Evolutionary conservation across 2,329 filamentous ascomycete genomes (phyloP), one percentile per base, ranked within the genome.

Genomic region (Fonsecaea pedrosoi): DNA sequence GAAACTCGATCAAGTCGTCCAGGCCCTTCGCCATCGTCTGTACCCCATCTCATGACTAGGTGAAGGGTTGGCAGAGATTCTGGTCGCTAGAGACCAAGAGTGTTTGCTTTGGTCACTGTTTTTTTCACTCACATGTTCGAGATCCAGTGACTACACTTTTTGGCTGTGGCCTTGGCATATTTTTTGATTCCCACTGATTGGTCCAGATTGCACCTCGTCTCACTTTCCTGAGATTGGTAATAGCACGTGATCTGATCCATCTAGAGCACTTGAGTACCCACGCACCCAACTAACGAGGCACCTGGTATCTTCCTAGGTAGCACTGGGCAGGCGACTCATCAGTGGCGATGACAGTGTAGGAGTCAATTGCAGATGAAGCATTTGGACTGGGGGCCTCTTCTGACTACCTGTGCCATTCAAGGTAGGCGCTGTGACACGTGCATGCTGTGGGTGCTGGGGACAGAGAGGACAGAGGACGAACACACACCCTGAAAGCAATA

Each of bases 1-100:
- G 74, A 76, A 82, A 85, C 73, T 87, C 82, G 68, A 89, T 81
- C 70, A 89, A 77, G 58, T 83, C 81, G 74, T 87, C 86, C 67
- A 87, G 78, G 62, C 83, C 83, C 66, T 77, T 79, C 61, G 78
- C 80, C 83, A 84, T 84, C 60, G 58, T 74, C 65, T 69, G 15
- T 18, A n/a, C 56, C 45, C 67, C 69, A 69, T 70, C 40, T 56
- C 64, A 65, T 34, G 54, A 58, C 37, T 25, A 13, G 18, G 8
- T 9, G 15, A 13, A 35, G 32, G 13, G 53, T 8, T 48, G 8
- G n/a, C 12, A 10, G 18, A 15, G 45, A 30, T 13, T 25, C 21
- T 50, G 45, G 45, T 30, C 21, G 21, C 45, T 30, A 12, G 21
- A 50, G 1, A 3, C 9, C 12, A 50, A 61, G n/a, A 56, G 56